phyloP scores from a whole-genome alignment of 2,329 filamentous ascomycete genomes.

The Bipolaris sorokiniana region DNA sequence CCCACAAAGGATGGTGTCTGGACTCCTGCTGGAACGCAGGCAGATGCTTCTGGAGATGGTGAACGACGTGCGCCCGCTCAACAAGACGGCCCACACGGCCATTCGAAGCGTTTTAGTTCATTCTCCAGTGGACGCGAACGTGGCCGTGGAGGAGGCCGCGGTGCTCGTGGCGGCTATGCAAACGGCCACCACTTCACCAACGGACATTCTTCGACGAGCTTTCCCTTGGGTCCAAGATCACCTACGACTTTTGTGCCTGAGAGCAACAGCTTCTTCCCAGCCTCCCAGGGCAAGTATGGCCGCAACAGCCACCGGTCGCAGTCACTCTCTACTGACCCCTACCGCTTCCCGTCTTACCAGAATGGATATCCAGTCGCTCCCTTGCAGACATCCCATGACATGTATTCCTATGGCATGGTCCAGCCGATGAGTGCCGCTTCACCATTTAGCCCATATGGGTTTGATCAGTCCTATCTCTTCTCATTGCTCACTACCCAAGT shows the following conservation, averaged over 20 bases:
- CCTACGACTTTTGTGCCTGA: conserved; percentile 47
- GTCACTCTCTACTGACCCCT: conserved; percentile 64
- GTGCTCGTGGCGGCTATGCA: conserved; percentile 50
- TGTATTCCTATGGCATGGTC: conserved; percentile 64
- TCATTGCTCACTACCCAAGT: conserved; percentile 66
- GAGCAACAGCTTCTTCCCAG: conserved; percentile 42
- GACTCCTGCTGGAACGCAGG: conserved; percentile 41
- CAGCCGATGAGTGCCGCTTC: conserved; percentile 62
- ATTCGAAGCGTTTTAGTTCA: conserved; percentile 44
- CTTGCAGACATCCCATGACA: conserved; percentile 56
- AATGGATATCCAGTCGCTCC: conserved; percentile 49
- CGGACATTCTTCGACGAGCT: conserved; percentile 46
- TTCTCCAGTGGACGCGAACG: conserved; percentile 53
- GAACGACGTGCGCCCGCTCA: conserved; percentile 38
- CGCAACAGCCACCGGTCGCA: conserved; percentile 63
- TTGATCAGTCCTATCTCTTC: conserved; percentile 63
- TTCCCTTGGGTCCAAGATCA: conserved; percentile 46
- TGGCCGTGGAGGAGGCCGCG: conserved; percentile 56
- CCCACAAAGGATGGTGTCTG: conserved; percentile 40
- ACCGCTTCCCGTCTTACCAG: conserved; percentile 49
- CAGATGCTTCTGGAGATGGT: conserved; percentile 42
- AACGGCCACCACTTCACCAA: conserved; percentile 50
- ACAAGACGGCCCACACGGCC: conserved; percentile 39
- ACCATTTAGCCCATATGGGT: conserved; percentile 62
- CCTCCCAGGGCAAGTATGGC: conserved; percentile 53